phyloP scores from a whole-genome alignment of 768 basidiomycete species.

The Panaeolus cyanescens region DNA sequence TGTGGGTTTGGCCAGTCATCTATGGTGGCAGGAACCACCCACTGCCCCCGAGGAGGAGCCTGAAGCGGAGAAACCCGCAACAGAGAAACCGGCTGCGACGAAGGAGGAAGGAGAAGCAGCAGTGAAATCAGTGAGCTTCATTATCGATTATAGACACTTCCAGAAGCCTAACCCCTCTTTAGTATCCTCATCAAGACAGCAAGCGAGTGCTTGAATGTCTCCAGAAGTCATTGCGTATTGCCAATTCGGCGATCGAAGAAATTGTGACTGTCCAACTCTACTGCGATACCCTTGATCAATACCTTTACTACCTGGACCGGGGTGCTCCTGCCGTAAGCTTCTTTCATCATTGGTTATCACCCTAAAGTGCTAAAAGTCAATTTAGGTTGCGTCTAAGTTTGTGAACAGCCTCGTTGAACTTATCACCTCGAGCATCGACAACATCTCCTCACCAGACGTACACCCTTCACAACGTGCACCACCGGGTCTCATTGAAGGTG shows the following conservation, averaged over 20 bases:
- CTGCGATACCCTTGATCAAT: slow-evolving; percentile 94
- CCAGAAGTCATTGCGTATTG: slow-evolving; percentile 95
- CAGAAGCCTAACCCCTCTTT: slow-evolving; percentile 4
- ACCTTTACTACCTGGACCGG: slow-evolving; percentile 94
- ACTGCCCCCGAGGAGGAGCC: slow-evolving; percentile 40
- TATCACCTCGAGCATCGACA: slow-evolving; percentile 93
- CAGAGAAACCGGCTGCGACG: slow-evolving; percentile 37
- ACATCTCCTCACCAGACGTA: slow-evolving; percentile 82
- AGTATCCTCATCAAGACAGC: slow-evolving; percentile 92
- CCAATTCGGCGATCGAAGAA: slow-evolving; percentile 95
- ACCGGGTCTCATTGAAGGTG: slow-evolving; percentile 88
- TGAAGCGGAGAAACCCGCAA: slow-evolving; percentile 29
- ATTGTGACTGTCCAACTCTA: slow-evolving; percentile 96
- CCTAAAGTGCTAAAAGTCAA: not conserved
- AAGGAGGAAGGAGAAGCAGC: slow-evolving; percentile 32
- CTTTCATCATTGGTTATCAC: not conserved
- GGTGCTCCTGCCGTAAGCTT: slow-evolving; percentile 82
- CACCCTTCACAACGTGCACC: slow-evolving; percentile 88
- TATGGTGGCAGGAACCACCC: slow-evolving; percentile 94
- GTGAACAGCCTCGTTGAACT: slow-evolving; percentile 96
- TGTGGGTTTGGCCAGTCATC: slow-evolving; percentile 91
- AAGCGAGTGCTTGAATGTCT: slow-evolving; percentile 97
- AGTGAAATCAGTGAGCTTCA: slow-evolving; percentile 55
- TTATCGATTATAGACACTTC: not conserved
- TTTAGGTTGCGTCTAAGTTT: slow-evolving; percentile 90